These are phyloP conservation scores for Crithidia thermophila DNA, from an alignment of 208 protist genomes.

Conservation along the genomic window DNA sequence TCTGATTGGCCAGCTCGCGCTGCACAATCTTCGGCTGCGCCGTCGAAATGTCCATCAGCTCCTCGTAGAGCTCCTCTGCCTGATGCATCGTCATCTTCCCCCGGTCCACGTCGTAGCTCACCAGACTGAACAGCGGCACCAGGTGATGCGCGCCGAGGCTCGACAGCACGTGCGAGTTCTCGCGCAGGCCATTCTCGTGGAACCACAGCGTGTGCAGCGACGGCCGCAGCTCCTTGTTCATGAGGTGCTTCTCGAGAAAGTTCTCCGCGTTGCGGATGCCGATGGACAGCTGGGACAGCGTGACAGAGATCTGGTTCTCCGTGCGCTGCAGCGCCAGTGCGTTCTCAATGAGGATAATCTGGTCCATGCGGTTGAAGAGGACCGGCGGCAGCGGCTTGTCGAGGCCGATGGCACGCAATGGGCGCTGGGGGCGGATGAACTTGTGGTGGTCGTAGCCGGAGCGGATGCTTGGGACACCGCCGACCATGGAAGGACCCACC, in stretches of 20 bases:
- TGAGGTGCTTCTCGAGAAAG: constrained; percentile 83
- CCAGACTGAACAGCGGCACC: constrained; percentile 87
- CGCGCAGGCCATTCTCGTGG: constrained; percentile 76
- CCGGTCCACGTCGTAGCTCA: constrained; percentile 88
- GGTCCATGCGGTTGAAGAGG: constrained; percentile 84
- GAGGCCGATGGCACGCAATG: constrained; percentile 74
- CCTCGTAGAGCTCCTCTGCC: constrained; percentile 85
- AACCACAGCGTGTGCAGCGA: constrained; percentile 91
- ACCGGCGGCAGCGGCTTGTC: constrained; percentile 71
- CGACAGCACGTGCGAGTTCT: constrained; percentile 81
- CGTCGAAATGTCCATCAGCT: constrained; percentile 89
- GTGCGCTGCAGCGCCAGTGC: constrained; percentile 80
- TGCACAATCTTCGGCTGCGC: constrained; percentile 89
- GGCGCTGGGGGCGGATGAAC: constrained; percentile 58
- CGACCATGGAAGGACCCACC: constrained; percentile 56
- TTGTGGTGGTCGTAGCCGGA: constrained; percentile 78
- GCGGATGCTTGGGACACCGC: constrained; percentile 54
- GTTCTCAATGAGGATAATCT: constrained; percentile 87
- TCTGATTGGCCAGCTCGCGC: constrained; percentile 89
- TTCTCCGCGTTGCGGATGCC: constrained; percentile 88
- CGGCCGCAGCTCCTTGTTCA: constrained; percentile 74
- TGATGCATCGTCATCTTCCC: constrained; percentile 79
- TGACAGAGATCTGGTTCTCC: constrained; percentile 84
- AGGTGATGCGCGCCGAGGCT: constrained; percentile 83
- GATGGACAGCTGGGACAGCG: constrained; percentile 82